Conservation (phyloP, 371 early-diverging fungal species). For the Rhizomucor miehei region DNA sequence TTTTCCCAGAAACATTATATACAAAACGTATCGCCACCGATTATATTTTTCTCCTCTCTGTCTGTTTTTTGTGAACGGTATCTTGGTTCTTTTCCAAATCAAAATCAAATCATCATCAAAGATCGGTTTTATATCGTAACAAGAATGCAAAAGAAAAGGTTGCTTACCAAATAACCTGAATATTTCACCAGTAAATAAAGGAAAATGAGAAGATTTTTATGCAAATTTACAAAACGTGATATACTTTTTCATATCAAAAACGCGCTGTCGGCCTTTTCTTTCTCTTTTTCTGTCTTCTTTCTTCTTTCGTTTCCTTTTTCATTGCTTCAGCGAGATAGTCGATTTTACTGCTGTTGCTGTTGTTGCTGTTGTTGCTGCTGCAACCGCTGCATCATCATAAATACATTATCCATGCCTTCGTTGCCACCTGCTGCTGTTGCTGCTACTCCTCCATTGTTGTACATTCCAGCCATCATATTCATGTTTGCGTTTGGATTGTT, state of each 20-base stretch:
- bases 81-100: background rate
- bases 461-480: slow-evolving; percentile 5
- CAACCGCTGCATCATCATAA: slow-evolving; percentile 37
- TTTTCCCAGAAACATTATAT: background rate
- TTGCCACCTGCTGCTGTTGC: background rate
- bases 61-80: background rate
- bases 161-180: too few species aligned
- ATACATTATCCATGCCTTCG: slow-evolving; percentile 26
- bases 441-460: background rate
- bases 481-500: slow-evolving; percentile 6
- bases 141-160: background rate
- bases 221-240: background rate
- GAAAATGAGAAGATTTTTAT: background rate
- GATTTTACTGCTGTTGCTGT: slow-evolving; percentile 6
- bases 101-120: background rate
- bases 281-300: background rate
- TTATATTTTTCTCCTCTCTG: background rate
- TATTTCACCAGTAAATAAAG: background rate
- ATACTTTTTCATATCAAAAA: background rate
- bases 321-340: background rate
- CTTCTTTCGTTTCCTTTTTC: background rate
- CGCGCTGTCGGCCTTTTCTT: background rate
- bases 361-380: slow-evolving; percentile 24
- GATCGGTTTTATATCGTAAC: background rate
- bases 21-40: background rate